Percentiles rank a stretch among this genome's conserved stretches.
These are phyloP conservation scores for Trichoderma brevicompactum DNA, from an alignment of 2,329 filamentous ascomycete species.

Conservation along the genomic window DNA sequence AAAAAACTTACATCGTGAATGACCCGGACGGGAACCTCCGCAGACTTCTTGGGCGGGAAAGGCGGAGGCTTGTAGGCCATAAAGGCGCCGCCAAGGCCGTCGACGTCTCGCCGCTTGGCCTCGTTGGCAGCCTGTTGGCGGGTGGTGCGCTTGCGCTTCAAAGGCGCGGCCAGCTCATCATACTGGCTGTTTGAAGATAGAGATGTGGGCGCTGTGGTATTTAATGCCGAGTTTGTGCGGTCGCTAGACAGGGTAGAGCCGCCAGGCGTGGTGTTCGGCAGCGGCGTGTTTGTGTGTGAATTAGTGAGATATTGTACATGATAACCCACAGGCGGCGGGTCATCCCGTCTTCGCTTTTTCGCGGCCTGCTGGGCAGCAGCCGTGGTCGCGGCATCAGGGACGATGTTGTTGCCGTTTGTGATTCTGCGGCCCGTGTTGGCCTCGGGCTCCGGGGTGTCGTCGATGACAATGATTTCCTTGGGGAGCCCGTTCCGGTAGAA, in stretches of 20 bases:
- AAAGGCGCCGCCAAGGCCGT: constrained; percentile 71
- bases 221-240: constrained; percentile 76
- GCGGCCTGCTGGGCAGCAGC: constrained; percentile 54
- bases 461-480: constrained; percentile 84
- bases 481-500: constrained; percentile 85
- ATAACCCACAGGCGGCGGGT: constrained; percentile 66
- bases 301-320: constrained; percentile 68
- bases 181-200: constrained; percentile 65
- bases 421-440: constrained; percentile 49
- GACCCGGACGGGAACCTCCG: constrained; percentile 70
- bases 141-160: constrained; percentile 83
- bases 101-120: constrained; percentile 76
- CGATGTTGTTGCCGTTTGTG: constrained; percentile 39
- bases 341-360: constrained; percentile 75
- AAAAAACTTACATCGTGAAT: constrained; percentile 63
- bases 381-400: constrained; percentile 24
- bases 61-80: constrained; percentile 84
- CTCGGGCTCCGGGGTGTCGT: constrained; percentile 69
- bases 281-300: constrained; percentile 74
- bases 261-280: constrained; percentile 67
- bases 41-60: constrained; percentile 87
- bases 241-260: constrained; percentile 80
- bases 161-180: constrained; percentile 70
- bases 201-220: constrained; percentile 90
- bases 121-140: constrained; percentile 82